Conservation (phyloP, 768 basidiomycete genomes). For the Tylopilus sp. region DNA sequence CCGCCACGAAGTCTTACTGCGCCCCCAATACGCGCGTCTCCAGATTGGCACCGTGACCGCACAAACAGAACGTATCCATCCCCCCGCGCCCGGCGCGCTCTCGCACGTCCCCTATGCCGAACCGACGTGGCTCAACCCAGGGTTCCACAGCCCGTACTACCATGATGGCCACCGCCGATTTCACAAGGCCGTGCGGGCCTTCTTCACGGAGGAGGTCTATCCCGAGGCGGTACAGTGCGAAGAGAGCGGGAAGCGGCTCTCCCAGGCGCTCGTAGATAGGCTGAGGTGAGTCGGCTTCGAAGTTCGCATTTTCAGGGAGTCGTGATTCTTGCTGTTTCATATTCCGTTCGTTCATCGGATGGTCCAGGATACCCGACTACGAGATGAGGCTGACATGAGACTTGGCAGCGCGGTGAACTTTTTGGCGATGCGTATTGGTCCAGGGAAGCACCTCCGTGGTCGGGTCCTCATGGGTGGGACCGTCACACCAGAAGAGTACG, state of each 20-base stretch:
- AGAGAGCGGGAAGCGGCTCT: conserved; percentile 82
- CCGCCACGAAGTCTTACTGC: conserved; percentile 72
- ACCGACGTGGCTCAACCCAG: conserved; percentile 71
- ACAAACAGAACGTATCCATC: conserved; percentile 52
- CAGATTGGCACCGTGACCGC: conserved; percentile 62
- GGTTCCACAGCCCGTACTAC: conserved; percentile 76
- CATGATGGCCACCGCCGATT: conserved; percentile 69
- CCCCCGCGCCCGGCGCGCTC: conserved; percentile 55
- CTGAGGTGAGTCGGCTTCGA: conserved; percentile 55
- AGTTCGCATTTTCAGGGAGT: no score
- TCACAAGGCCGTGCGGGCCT: conserved; percentile 71
- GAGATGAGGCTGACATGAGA: background rate
- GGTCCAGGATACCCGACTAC: no score
- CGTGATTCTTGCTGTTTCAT: no score
- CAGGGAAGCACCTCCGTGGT: conserved; percentile 85
- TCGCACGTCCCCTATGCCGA: conserved; percentile 84
- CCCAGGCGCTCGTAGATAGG: conserved; percentile 80
- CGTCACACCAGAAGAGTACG: conserved; percentile 82
- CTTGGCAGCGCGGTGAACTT: conserved; percentile 54
- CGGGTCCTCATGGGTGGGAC: conserved; percentile 73
- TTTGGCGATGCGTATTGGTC: conserved; percentile 67
- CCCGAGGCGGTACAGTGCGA: conserved; percentile 79
- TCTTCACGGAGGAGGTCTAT: conserved; percentile 70
- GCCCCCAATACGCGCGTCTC: conserved; percentile 68
- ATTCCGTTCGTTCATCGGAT: no score